Conservation (phyloP, 164 flowering plant species). For the Magnolia sinica region DNA sequence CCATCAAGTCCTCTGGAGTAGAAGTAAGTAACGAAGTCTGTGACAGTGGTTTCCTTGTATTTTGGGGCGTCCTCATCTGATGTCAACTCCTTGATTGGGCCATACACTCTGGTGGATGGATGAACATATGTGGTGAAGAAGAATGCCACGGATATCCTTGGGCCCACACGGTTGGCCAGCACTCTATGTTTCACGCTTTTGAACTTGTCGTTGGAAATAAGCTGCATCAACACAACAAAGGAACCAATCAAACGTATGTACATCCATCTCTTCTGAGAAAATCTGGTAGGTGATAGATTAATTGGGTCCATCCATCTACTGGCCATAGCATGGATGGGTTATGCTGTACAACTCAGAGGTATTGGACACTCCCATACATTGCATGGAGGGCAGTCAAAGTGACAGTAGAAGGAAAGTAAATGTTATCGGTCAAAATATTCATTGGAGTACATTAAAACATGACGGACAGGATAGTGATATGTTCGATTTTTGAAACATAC, state of each 20-base stretch:
- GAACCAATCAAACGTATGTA: neutral
- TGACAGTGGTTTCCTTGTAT: constrained; percentile 16
- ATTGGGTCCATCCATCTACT: too few species aligned
- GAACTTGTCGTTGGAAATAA: constrained; percentile 29
- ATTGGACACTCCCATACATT: too few species aligned
- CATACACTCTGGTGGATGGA: constrained; percentile 11
- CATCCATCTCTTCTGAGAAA: neutral
- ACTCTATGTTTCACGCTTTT: constrained; percentile 34
- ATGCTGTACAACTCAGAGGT: too few species aligned
- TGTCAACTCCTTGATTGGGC: constrained; percentile 40
- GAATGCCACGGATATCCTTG: constrained; percentile 32
- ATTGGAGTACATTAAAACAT: too few species aligned
- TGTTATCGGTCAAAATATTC: too few species aligned
- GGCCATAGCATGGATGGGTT: too few species aligned
- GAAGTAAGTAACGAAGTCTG: neutral
- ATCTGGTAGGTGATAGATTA: too few species aligned
- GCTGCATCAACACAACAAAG: constrained; percentile 10
- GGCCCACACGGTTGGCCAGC: constrained; percentile 18
- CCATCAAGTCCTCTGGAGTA: constrained; percentile 6
- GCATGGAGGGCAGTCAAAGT: too few species aligned
- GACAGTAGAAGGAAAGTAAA: too few species aligned
- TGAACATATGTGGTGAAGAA: constrained; percentile 20
- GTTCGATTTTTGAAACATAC: too few species aligned
- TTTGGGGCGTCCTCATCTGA: constrained; percentile 29
- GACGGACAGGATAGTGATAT: too few species aligned